Percentiles rank a stretch among this genome's conserved stretches.
These are phyloP conservation scores for Tillandsia leiboldiana DNA, from an alignment of 176 grass and related monocot species.

Conservation along the genomic window DNA sequence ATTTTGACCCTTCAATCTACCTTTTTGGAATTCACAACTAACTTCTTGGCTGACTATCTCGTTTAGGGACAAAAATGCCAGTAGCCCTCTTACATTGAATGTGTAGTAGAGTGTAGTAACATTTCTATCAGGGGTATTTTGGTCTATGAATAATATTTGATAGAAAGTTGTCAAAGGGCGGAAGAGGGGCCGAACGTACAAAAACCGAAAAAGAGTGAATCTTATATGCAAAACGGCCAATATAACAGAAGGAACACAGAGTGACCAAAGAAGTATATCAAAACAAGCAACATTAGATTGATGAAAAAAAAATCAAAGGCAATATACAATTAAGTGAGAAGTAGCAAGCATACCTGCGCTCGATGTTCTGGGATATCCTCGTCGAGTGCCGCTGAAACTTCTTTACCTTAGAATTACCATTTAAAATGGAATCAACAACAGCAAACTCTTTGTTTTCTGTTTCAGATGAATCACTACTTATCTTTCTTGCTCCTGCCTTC, in stretches of 20 bases:
- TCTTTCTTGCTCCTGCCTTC: slow-evolving; percentile 15
- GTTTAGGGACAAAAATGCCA: too few relatives aligned
- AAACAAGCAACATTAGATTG: neutral
- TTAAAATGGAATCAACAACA: slow-evolving; percentile 19
- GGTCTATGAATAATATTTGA: too few relatives aligned
- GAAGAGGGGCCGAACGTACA: too few relatives aligned
- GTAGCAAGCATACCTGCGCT: slow-evolving; percentile 1
- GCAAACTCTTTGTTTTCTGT: slow-evolving; percentile 39
- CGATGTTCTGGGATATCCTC: slow-evolving; percentile 34
- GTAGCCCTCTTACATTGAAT: too few relatives aligned
- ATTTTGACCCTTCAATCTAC: neutral
- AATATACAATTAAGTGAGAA: too few relatives aligned
- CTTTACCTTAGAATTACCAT: slow-evolving; percentile 25
- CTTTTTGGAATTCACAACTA: too few relatives aligned
- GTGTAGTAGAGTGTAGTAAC: too few relatives aligned
- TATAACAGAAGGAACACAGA: neutral
- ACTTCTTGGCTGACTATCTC: too few relatives aligned
- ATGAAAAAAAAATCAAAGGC: neutral
- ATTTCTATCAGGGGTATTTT: too few relatives aligned
- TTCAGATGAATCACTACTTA: slow-evolving; percentile 22
- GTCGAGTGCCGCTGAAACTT: slow-evolving; percentile 19
- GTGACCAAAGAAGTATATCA: neutral
- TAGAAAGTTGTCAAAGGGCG: too few relatives aligned
- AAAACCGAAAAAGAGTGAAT: too few relatives aligned
- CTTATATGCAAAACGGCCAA: too few relatives aligned